Conservation (phyloP, 2,329 filamentous ascomycete species). For the Trichoderma lentiforme region DNA sequence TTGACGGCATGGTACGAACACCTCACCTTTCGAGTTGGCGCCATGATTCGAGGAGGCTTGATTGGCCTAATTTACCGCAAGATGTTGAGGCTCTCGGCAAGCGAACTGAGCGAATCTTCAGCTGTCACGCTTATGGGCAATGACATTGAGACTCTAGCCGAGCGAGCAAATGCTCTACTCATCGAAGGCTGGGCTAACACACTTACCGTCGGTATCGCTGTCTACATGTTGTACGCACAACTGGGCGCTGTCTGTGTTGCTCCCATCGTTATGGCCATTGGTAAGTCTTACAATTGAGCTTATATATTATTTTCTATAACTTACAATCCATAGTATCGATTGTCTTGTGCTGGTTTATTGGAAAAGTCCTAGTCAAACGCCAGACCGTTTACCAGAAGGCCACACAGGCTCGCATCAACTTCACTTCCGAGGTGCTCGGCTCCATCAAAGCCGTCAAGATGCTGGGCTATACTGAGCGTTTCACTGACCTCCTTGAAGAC, state of each 20-base stretch:
- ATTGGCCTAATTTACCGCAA: slow-evolving; percentile 32
- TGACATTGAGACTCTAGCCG: slow-evolving; percentile 31
- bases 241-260: slow-evolving; percentile 33
- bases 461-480: slow-evolving; percentile 30
- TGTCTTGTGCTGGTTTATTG: slow-evolving; percentile 23
- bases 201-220: slow-evolving; percentile 30
- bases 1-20: slow-evolving; percentile 35
- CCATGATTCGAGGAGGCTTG: slow-evolving; percentile 31
- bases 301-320: background rate
- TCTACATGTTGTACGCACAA: slow-evolving; percentile 32
- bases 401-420: slow-evolving; percentile 33
- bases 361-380: slow-evolving; percentile 28
- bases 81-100: slow-evolving; percentile 28
- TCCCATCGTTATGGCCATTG: slow-evolving; percentile 31
- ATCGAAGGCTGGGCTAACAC: slow-evolving; percentile 33
- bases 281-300: slow-evolving; percentile 23
- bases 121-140: slow-evolving; percentile 33
- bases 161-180: slow-evolving; percentile 28
- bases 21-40: slow-evolving; percentile 28
- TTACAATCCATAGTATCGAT: slow-evolving; percentile 24
- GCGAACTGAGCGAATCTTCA: slow-evolving; percentile 29
- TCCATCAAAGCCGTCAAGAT: slow-evolving; percentile 36
- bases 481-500: slow-evolving; percentile 25
- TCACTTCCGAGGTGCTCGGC: slow-evolving; percentile 31
- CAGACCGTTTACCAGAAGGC: slow-evolving; percentile 33